A percentile compares a stretch with the other conserved stretches of the same genome.
phyloP scores from a whole-genome alignment of 805 yeast species.

The Lipomyces mesembrius region DNA sequence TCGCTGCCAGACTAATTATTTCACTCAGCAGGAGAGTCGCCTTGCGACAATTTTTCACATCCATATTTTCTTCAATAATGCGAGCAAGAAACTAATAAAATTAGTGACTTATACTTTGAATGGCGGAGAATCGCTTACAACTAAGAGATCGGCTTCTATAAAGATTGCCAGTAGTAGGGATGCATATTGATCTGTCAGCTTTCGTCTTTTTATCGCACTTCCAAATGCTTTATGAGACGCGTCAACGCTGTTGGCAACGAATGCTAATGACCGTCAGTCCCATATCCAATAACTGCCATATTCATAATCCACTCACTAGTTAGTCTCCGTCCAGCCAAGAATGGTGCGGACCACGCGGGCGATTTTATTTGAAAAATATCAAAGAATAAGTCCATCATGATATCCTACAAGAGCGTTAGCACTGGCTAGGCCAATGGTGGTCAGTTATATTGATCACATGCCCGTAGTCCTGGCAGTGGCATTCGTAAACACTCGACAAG shows the following conservation, averaged over 20 bases:
- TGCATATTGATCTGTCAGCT: conserved; percentile 61
- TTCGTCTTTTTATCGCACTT: conserved; percentile 4
- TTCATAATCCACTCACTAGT: conserved; percentile 23
- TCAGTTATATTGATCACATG: neutral
- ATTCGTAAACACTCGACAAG: conserved; percentile 65
- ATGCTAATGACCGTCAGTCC: neutral
- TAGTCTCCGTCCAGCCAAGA: conserved; percentile 42
- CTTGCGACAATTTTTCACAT: conserved; percentile 57
- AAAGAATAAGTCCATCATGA: conserved; percentile 70
- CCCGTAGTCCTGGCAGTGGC: conserved; percentile 55
- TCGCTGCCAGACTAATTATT: conserved; percentile 58
- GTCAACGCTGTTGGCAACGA: conserved; percentile 6
- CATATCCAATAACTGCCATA: neutral
- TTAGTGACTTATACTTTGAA: neutral
- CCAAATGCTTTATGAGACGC: neutral
- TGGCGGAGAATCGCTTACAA: neutral
- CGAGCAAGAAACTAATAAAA: conserved; percentile 13
- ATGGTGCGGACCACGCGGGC: conserved; percentile 57
- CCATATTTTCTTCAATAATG: conserved; percentile 40
- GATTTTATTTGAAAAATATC: conserved; percentile 67
- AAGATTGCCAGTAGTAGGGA: conserved; percentile 63
- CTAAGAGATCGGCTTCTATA: conserved; percentile 44
- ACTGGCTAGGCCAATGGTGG: neutral
- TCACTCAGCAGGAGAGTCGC: conserved; percentile 70
- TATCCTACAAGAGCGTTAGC: conserved; percentile 50